Base-by-base conservation (phyloP, 768 basidiomycete species). In the Terana coerulea region DNA sequence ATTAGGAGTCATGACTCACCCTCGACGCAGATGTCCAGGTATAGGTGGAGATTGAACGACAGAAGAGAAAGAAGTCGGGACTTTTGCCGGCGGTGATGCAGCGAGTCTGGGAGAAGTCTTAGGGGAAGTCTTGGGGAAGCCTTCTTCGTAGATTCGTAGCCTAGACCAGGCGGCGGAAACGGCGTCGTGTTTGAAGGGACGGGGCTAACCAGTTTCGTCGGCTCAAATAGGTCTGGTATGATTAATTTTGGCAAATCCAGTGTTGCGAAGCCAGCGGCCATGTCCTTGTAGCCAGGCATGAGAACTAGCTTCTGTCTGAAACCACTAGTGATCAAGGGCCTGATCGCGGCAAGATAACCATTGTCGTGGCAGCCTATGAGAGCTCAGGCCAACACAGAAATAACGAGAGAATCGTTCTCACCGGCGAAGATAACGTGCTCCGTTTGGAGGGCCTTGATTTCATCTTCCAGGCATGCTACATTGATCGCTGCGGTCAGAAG, bases 401-500 rank as follows among this genome's bases (percentile, higher is more conserved):
- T 5, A 15, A 40, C 5, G 21, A 24, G 21, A 21, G 19, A 5
- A 40, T 19, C 39, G 21, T 15, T 53, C 63, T 51, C 54, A 78
- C 86, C 86, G 61, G 82, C 84, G 59, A 88, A 86, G 55, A 87
- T 69, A 61, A 88, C 72, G 68, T 79, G 84, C 57, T 70, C 72
- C 2, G 81, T 86, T 61, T 86, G 83, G 31, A 82, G 78, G 51
- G 81, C 68, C 67, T 83, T 62, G 49, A 65, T 62, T 59, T 70
- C 69, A 58, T 69, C 64, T 57, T 69, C 66, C 46, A 76, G 68
- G 56, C 67, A 66, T 52, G 71, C 75, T 77, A 45, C 11, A 24
- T 29, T 14, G 30, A 50, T 10, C 6, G 24, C 24, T 6, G 22
- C 14, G 12, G n/a, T n/a, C n/a, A n/a, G n/a, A n/a, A n/a, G n/a